Evolutionary conservation across 78 protist genomes (phyloP), one percentile per base, ranked within the genome.

Genomic region (Pelomyxa schiedti): DNA sequence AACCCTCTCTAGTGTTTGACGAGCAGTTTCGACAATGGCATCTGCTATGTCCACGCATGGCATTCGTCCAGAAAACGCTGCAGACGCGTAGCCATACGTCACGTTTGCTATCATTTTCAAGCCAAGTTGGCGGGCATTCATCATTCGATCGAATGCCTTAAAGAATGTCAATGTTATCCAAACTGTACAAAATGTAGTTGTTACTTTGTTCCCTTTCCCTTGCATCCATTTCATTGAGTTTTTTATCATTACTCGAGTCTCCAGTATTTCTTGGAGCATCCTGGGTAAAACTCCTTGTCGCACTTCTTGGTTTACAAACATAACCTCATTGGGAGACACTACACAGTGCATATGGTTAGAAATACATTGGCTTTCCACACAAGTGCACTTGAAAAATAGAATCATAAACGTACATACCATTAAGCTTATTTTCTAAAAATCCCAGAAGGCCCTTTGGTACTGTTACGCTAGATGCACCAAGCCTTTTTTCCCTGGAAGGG

Each of bases 31-130:
- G 32, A 97, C 99, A 39, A 97, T 97, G 39, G 89, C 52, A 74
- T 97, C 99, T 1, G 97, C 99, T 28, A 97, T 39, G 7, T 95
- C 98, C 0, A 86, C 80, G 73, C 96, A 90, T 6, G 99, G 98
- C 99, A 97, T 95, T 0, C 99, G 75, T 0, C 99, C 99, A 4
- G 89, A 67, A 67, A 84, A 94, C 7, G 86, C 69, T 0, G 98
- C 99, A 0, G 93, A 53, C 0, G 96, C 90, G 75, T 97, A 97
- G 0, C 99, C 99, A 80, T 91, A 97, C 16, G 98, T 89, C 42
- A 96, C 99, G 80, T 95, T 97, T 32, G 98, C 97, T 37, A 97
- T 75, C 80, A 97, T 39, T 80, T 97, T 97, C 52, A 97, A 76
- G 4, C 92, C 97, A 8, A 90, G 43, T 81, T 97, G 99, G 8